Evolutionary conservation across 345 rosid species (phyloP), one percentile per base, ranked within the genome.

Genomic region (Isatis tinctoria): DNA sequence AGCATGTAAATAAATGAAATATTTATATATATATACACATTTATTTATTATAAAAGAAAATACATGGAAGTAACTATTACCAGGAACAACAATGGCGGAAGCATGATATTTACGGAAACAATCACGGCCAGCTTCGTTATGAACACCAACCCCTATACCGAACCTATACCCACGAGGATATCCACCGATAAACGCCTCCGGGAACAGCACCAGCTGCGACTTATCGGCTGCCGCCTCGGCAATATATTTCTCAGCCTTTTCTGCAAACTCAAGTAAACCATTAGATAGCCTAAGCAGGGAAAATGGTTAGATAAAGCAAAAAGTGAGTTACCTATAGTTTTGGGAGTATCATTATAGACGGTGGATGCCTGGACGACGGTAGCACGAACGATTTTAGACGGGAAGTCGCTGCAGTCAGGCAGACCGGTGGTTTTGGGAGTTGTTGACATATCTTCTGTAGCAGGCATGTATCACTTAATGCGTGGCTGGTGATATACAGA

Each of bases 281-380:
- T 10, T 49, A 20, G 13, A 22, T 49, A 12, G 36, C 17, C 26
- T 52, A 26, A 26, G 17, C 47, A 40, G 2, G 2, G 13, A 32
- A 32, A 32, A 30, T 8, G 36, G 10, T 35, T 35, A 8, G 37
- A 8, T 1, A 2, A 32, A 1, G 9, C 6, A 32, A 35, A 41
- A 8, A 47, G 2, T 18, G 51, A 22, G 2, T 30, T 70, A 71
- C 75, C 60, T 5, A 90, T 74, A 48, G 98, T 93, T 61, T 27
- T 27, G 30, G 30, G 30, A 27, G 30, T 27, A 27, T 27, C 30
- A 4, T 27, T 27, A 27, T 27, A 27, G 30, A 27, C 73, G 22
- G 97, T 90, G 84, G 97, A 86, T 52, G 97, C 91, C 78, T 90
- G 97, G 73, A 88, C 90, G 16, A 90, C 85, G 35, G 98, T 82